These are phyloP conservation scores for Ustilago hordei DNA, from an alignment of 1,284 basidiomycete genomes.

Conservation along the genomic window DNA sequence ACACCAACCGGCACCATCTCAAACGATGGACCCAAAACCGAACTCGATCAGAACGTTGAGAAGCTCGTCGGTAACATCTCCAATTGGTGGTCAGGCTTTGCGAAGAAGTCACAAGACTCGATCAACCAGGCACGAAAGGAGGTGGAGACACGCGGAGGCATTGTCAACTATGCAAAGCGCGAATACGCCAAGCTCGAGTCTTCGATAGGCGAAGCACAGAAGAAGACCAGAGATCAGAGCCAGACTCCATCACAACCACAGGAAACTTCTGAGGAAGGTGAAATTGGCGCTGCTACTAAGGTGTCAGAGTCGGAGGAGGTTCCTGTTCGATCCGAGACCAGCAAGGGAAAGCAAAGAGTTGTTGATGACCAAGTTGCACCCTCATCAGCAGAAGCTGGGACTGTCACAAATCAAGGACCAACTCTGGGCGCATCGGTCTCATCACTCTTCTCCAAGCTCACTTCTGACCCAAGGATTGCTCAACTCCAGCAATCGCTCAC, in stretches of 20 bases:
- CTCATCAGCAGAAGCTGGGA: constrained; percentile 1
- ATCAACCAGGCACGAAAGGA: constrained; percentile 51
- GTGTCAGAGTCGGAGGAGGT: not conserved
- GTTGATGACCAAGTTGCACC: constrained; percentile 16
- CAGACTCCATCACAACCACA: constrained; percentile 10
- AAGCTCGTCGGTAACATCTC: constrained; percentile 62
- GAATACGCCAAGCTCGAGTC: constrained; percentile 58
- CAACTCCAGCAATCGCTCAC: constrained; percentile 47
- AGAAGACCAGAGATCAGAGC: constrained; percentile 51
- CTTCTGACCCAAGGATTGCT: constrained; percentile 39
- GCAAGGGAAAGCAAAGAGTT: constrained; percentile 46
- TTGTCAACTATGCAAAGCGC: constrained; percentile 54
- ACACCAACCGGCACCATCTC: constrained; percentile 16
- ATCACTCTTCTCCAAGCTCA: constrained; percentile 47
- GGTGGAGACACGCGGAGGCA: constrained; percentile 59
- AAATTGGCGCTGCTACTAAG: not conserved
- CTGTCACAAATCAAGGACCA: constrained; percentile 9
- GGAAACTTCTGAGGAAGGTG: not conserved
- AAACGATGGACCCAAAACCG: constrained; percentile 24
- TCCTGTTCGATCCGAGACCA: constrained; percentile 16
- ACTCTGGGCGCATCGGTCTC: constrained; percentile 36
- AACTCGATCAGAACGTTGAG: constrained; percentile 62
- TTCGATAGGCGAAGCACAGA: constrained; percentile 57
- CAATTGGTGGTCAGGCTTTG: constrained; percentile 64
- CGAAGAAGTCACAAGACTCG: constrained; percentile 59